These are phyloP conservation scores for Phaeolepiota aurea DNA, from an alignment of 768 basidiomycete species.

Conservation along the genomic window DNA sequence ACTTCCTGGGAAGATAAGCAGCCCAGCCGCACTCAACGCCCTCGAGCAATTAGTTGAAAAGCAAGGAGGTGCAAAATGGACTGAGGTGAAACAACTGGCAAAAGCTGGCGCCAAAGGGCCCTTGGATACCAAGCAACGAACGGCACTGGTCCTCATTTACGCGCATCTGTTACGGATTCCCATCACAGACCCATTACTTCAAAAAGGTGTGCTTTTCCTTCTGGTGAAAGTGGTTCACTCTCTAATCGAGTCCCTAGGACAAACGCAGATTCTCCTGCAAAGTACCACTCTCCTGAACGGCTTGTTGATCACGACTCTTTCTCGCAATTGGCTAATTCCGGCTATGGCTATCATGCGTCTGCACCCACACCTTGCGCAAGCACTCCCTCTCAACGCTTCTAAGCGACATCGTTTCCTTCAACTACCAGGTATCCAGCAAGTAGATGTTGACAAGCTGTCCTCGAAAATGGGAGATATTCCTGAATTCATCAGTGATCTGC, in stretches of 20 bases:
- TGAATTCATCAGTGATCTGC: conserved; percentile 39
- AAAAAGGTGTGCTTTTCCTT: conserved; percentile 44
- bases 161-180: conserved; percentile 76
- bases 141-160: conserved; percentile 70
- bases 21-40: conserved; percentile 31
- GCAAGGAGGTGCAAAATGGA: conserved; percentile 47
- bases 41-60: conserved; percentile 44
- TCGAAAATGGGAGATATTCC: conserved; percentile 31
- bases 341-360: conserved; percentile 75
- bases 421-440: conserved; percentile 61
- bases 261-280: conserved; percentile 61
- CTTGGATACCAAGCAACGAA: conserved; percentile 31
- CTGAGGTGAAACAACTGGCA: conserved; percentile 33
- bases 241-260: conserved; percentile 40
- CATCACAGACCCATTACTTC: conserved; percentile 41
- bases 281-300: conserved; percentile 70
- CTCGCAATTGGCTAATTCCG: conserved; percentile 85
- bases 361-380: conserved; percentile 80
- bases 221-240: conserved; percentile 2
- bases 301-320: conserved; percentile 70
- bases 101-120: conserved; percentile 21
- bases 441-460: conserved; percentile 33
- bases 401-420: conserved; percentile 52
- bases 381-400: conserved; percentile 50
- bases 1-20: conserved; percentile 20